phyloP scores from a whole-genome alignment of 148 eudicot species.

The Rhododendron griersonianum region DNA sequence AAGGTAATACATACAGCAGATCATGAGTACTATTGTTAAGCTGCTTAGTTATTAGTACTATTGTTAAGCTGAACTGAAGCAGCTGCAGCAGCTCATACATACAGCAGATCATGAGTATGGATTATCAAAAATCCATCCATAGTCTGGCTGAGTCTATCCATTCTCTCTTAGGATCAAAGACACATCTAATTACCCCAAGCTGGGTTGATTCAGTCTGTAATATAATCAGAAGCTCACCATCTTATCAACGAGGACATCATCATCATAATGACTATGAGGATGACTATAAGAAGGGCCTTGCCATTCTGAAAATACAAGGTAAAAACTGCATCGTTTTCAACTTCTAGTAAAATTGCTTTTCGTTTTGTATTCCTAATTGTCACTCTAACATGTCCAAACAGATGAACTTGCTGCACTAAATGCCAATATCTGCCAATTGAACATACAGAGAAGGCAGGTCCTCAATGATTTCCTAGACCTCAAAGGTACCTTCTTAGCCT shows the following conservation, averaged over 20 bases:
- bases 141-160: constrained; percentile 14
- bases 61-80: background rate
- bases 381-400: background rate
- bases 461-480: constrained; percentile 3
- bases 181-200: background rate
- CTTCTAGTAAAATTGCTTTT: background rate
- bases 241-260: background rate
- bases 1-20: background rate
- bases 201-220: constrained; percentile 18
- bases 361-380: background rate
- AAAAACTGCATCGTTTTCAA: background rate
- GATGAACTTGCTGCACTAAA: constrained; percentile 2
- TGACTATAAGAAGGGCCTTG: background rate
- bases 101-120: background rate
- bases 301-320: constrained; percentile 10
- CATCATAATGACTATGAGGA: background rate
- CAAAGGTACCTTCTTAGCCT: background rate
- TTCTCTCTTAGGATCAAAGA: constrained; percentile 19
- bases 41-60: background rate
- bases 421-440: background rate
- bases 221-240: constrained; percentile 20
- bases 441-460: background rate
- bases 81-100: background rate
- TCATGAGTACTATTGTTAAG: no score
- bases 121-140: constrained; percentile 3